These are phyloP conservation scores for Aspergillus sp. DNA, from an alignment of 2,329 filamentous ascomycete genomes.

Conservation along the genomic window DNA sequence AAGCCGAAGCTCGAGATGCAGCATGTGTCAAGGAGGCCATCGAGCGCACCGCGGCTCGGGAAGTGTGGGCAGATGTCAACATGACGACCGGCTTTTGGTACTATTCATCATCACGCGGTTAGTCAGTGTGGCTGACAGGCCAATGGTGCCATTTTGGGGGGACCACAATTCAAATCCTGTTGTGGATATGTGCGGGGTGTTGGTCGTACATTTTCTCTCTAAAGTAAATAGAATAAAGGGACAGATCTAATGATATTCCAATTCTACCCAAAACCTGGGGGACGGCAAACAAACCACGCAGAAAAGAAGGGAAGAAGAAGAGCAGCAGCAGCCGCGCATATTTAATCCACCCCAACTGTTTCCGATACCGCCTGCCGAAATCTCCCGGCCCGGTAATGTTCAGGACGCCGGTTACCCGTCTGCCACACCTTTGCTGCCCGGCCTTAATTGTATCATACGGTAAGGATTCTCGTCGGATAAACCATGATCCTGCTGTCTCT, in stretches of 20 bases:
- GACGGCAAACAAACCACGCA: neutral
- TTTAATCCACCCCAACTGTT: slow-evolving; percentile 14
- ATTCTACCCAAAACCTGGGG: slow-evolving; percentile 7
- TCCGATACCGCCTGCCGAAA: slow-evolving; percentile 29
- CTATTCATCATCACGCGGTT: slow-evolving; percentile 4
- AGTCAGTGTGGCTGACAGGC: neutral
- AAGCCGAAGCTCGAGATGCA: slow-evolving; percentile 28
- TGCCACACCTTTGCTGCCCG: neutral
- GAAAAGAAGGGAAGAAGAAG: slow-evolving; percentile 13
- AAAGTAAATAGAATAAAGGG: neutral
- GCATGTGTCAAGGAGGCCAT: slow-evolving; percentile 41
- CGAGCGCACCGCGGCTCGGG: slow-evolving; percentile 43
- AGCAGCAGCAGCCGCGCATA: slow-evolving; percentile 8
- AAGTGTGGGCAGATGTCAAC: slow-evolving; percentile 32
- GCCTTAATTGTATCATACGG: slow-evolving; percentile 15
- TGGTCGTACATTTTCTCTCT: neutral
- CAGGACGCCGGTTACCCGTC: slow-evolving; percentile 1
- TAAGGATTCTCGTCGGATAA: slow-evolving; percentile 21
- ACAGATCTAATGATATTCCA: neutral
- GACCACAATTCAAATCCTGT: neutral
- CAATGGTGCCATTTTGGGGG: neutral
- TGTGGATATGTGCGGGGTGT: neutral
- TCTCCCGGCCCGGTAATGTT: slow-evolving; percentile 27
- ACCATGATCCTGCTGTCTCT: slow-evolving; percentile 19
- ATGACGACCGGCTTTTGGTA: slow-evolving; percentile 29